These are phyloP conservation scores for Pleurotus salmoneostramineus DNA, from an alignment of 768 basidiomycete species.

Conservation along the genomic window DNA sequence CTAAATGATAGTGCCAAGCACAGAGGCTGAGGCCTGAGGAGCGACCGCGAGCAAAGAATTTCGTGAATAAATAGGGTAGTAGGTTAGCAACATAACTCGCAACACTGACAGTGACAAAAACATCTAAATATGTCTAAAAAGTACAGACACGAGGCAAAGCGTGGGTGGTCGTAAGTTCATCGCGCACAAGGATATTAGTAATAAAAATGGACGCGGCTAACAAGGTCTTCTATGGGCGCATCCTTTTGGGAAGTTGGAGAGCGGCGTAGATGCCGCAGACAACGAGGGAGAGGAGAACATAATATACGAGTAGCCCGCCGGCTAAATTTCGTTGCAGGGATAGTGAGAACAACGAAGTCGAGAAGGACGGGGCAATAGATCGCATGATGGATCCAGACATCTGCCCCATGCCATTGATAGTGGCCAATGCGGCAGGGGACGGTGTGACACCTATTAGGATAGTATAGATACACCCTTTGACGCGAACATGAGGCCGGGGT, in stretches of 20 bases:
- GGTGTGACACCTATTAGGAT: constrained; percentile 18
- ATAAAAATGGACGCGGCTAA: not conserved
- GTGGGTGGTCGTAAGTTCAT: too few species aligned
- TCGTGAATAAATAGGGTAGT: too few species aligned
- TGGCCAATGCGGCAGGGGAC: constrained; percentile 16
- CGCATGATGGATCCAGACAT: constrained; percentile 17
- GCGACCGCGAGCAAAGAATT: too few species aligned
- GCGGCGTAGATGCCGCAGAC: not conserved
- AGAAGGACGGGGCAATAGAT: constrained; percentile 16
- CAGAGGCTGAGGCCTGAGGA: too few species aligned
- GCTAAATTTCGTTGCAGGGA: constrained; percentile 21
- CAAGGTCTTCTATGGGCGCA: not conserved
- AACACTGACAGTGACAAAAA: too few species aligned
- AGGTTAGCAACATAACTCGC: too few species aligned
- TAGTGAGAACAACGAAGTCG: constrained; percentile 20
- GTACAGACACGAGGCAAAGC: too few species aligned
- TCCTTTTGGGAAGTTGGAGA: not conserved
- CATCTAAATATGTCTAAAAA: too few species aligned
- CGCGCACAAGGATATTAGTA: not conserved
- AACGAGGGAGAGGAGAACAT: not conserved
- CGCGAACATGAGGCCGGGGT: not conserved
- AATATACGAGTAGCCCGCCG: constrained; percentile 19
- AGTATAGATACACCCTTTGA: constrained; percentile 17
- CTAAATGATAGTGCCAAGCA: too few species aligned
- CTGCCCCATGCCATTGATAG: constrained; percentile 24